phyloP scores from a whole-genome alignment of 2,329 filamentous ascomycete species.

The Ceratocystis papillata region DNA sequence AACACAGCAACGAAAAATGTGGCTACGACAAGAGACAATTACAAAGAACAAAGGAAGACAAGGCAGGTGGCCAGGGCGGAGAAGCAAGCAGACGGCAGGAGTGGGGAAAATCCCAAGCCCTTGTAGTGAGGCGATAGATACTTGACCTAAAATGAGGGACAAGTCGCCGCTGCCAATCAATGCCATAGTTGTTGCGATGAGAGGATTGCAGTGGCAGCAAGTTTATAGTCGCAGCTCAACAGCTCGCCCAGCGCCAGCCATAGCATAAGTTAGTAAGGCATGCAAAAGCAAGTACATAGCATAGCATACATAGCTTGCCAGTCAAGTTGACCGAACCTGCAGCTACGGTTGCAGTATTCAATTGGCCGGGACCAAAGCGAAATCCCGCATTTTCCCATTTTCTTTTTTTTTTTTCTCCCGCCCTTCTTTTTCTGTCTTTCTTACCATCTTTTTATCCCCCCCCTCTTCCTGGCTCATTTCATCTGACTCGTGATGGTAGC shows the following conservation, averaged over 20 bases:
- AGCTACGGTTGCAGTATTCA: conserved; percentile 4
- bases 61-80: not conserved
- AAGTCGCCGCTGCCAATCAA: not conserved
- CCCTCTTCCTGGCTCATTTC: conserved; percentile 10
- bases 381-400: conserved; percentile 7
- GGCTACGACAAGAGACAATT: not conserved
- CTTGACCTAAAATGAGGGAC: not conserved
- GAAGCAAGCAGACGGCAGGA: not conserved
- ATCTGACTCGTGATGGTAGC: conserved; percentile 11
- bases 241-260: not conserved
- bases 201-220: not conserved
- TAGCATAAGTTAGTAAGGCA: not conserved
- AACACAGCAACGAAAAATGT: not conserved
- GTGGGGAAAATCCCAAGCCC: not conserved
- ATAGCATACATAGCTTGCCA: not conserved
- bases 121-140: not conserved
- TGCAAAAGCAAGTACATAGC: not conserved
- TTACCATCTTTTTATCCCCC: conserved; percentile 12
- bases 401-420: not conserved
- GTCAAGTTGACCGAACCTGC: not conserved
- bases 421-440: not conserved
- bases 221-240: not conserved
- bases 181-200: not conserved
- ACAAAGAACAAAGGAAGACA: not conserved
- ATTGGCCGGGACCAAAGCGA: not conserved